These are phyloP conservation scores for Plasmodium fragile DNA, from an alignment of 169 alveolate genomes.

Conservation along the genomic window DNA sequence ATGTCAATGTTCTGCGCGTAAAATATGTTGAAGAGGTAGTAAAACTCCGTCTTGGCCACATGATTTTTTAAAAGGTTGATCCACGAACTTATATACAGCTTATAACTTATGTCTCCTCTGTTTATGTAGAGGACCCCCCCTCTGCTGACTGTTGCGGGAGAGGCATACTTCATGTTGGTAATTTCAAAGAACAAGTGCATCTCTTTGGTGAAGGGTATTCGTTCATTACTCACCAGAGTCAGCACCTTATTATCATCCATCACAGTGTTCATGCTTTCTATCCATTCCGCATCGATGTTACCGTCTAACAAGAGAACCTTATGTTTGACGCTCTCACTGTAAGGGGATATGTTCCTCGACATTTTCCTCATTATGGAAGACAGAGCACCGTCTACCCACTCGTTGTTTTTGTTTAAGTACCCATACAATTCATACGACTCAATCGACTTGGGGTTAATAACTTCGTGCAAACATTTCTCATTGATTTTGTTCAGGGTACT, in stretches of 20 bases:
- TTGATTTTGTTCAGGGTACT: constrained; percentile 87
- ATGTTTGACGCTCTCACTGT: constrained; percentile 88
- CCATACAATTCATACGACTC: constrained; percentile 96
- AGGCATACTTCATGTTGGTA: constrained; percentile 95
- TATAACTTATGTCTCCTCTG: constrained; percentile 96
- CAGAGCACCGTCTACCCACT: constrained; percentile 98
- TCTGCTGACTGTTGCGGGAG: constrained; percentile 98
- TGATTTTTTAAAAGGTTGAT: constrained; percentile 90
- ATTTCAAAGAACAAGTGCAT: constrained; percentile 96
- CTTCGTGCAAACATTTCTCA: constrained; percentile 92
- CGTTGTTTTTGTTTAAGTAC: constrained; percentile 94
- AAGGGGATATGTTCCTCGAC: constrained; percentile 93
- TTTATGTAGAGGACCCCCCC: constrained; percentile 97
- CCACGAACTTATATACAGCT: constrained; percentile 95
- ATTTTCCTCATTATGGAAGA: constrained; percentile 95
- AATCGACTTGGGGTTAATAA: constrained; percentile 96
- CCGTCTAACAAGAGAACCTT: constrained; percentile 97
- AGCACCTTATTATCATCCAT: constrained; percentile 98
- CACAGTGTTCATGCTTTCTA: constrained; percentile 97
- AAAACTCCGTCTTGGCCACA: constrained; percentile 91
- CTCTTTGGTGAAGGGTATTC: constrained; percentile 95
- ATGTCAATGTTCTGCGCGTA: constrained; percentile 85
- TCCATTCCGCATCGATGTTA: constrained; percentile 99
- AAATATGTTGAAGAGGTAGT: constrained; percentile 89
- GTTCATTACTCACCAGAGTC: constrained; percentile 95